Evolutionary conservation across 1,284 basidiomycete genomes (phyloP).

Genomic region (Ganoderma sinense): DNA sequence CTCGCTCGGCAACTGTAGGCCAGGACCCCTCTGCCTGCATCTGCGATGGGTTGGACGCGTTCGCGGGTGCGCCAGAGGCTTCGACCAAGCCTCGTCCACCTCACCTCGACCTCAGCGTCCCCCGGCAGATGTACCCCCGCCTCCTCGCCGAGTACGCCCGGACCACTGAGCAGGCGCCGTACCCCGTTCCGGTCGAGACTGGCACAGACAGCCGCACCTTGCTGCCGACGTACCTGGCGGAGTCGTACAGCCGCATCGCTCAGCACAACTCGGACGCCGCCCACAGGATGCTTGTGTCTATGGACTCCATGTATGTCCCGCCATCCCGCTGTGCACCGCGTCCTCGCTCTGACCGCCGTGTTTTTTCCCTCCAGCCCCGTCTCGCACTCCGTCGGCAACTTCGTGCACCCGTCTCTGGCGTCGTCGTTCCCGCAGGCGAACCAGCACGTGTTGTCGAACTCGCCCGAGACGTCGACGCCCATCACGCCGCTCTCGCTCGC

Average conservation of each 20-base stretch:
- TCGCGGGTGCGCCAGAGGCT: background rate
- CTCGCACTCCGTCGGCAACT: slow-evolving; percentile 1
- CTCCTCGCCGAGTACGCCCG: slow-evolving; percentile 19
- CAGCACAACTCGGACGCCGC: slow-evolving; percentile 9
- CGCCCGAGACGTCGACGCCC: slow-evolving; percentile 1
- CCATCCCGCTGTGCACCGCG: background rate
- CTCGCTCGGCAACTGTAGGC: slow-evolving; percentile 20
- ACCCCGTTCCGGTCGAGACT: background rate
- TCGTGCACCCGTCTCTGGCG: background rate
- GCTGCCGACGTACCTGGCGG: slow-evolving; percentile 36
- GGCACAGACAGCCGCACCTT: slow-evolving; percentile 26
- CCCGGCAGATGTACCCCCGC: slow-evolving; percentile 15
- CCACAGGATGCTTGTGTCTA: background rate
- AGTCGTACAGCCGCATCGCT: slow-evolving; percentile 27
- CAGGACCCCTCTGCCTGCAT: background rate
- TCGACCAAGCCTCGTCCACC: slow-evolving; percentile 28
- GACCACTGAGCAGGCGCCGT: slow-evolving; percentile 2
- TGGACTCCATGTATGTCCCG: background rate
- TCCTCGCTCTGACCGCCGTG: background rate
- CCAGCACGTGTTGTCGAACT: background rate
- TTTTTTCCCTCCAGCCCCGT: background rate
- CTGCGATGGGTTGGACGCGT: background rate
- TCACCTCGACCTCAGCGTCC: slow-evolving; percentile 26
- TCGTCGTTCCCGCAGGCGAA: background rate
- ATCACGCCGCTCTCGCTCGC: slow-evolving; percentile 31